Conservation (phyloP, 495 filamentous ascomycete species). For the Aspergillus nidulans region DNA sequence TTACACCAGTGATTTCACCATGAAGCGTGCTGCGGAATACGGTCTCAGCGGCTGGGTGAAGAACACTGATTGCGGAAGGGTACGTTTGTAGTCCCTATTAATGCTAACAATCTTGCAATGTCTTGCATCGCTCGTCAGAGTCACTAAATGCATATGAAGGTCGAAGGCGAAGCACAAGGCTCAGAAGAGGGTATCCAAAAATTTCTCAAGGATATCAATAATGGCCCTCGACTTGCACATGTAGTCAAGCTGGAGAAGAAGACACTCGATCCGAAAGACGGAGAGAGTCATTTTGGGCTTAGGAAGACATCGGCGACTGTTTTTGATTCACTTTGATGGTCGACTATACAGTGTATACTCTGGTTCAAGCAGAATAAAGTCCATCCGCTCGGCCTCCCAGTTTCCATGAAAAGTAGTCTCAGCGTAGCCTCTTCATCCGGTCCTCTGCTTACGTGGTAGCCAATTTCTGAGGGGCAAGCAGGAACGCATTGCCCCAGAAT, state of each 20-base stretch:
- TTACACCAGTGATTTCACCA: conserved; percentile 59
- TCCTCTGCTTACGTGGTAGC: no score
- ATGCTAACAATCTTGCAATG: conserved; percentile 3
- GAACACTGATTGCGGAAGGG: conserved; percentile 71
- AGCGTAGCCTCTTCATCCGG: background rate
- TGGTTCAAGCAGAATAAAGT: background rate
- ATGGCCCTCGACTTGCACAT: conserved; percentile 61
- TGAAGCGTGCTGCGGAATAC: conserved; percentile 59
- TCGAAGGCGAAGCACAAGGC: conserved; percentile 90
- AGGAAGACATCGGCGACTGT: conserved; percentile 30
- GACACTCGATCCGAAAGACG: conserved; percentile 55
- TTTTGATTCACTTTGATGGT: conserved; percentile 16
- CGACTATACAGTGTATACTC: background rate
- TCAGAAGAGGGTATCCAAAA: conserved; percentile 55
- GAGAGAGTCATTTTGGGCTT: conserved; percentile 61
- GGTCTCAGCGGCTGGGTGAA: conserved; percentile 73
- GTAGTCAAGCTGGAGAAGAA: conserved; percentile 71
- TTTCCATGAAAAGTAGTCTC: background rate
- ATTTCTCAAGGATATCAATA: conserved; percentile 71
- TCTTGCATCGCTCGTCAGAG: background rate
- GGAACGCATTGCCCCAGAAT: background rate
- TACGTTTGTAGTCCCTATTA: conserved; percentile 18
- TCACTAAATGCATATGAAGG: conserved; percentile 41
- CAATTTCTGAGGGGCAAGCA: background rate
- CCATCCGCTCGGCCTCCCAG: background rate